These are phyloP conservation scores for Naegleria gruberi DNA, from an alignment of 208 protist genomes.

Conservation along the genomic window DNA sequence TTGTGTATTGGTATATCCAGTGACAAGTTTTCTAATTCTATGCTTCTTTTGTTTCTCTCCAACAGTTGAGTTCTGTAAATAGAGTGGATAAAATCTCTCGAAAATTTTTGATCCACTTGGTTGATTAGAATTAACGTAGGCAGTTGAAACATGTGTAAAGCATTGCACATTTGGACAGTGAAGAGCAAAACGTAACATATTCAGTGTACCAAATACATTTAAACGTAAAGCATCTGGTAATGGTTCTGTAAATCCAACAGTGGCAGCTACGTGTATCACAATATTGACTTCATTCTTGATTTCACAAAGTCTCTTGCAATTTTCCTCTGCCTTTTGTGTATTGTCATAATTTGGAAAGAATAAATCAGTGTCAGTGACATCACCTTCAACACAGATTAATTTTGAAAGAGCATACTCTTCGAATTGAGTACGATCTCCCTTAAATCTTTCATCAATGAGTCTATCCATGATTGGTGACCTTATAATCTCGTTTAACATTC, in stretches of 20 bases:
- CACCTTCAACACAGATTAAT: not conserved
- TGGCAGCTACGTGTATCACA: constrained; percentile 69
- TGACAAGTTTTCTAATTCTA: not conserved
- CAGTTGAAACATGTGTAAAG: constrained; percentile 71
- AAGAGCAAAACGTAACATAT: constrained; percentile 56
- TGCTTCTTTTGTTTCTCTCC: not conserved
- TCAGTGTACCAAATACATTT: constrained; percentile 53
- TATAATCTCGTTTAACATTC: not conserved
- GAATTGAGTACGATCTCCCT: not conserved
- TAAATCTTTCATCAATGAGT: not conserved
- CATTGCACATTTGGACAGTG: constrained; percentile 46
- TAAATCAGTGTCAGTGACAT: not conserved
- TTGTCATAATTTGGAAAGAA: constrained; percentile 22
- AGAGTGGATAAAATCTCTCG: not conserved
- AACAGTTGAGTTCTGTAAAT: not conserved
- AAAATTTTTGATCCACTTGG: constrained; percentile 24
- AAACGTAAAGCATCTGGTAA: constrained; percentile 28
- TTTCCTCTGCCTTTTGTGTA: constrained; percentile 25
- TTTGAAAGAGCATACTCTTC: not conserved
- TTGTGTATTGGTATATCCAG: not conserved
- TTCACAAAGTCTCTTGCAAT: not conserved
- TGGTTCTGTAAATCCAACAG: constrained; percentile 67
- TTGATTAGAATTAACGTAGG: constrained; percentile 68
- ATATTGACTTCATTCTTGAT: constrained; percentile 48
- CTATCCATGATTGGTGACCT: not conserved